Conservation (phyloP, 306 rosid genomes). For the Quercus gilva region DNA sequence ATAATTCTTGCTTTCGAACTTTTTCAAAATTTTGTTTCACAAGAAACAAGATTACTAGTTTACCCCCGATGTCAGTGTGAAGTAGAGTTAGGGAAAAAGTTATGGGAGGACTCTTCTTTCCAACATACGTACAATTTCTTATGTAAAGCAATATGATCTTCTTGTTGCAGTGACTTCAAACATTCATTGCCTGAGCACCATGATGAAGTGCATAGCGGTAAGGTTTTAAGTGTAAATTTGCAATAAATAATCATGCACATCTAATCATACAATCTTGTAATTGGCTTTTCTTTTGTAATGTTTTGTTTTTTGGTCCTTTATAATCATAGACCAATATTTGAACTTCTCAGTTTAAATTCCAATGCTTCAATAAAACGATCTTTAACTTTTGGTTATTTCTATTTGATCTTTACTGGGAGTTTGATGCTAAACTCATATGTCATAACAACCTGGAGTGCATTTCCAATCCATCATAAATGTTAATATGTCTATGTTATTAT, state of each 20-base stretch:
- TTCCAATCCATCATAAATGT: constrained; percentile 7
- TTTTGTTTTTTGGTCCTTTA: not conserved
- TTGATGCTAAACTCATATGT: not conserved
- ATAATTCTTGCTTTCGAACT: not conserved
- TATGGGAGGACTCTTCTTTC: not conserved
- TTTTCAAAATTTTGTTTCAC: not conserved
- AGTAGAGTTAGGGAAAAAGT: not conserved
- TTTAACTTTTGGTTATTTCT: not conserved
- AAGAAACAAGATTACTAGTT: not conserved
- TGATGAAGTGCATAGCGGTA: constrained; percentile 98
- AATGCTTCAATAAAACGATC: not conserved
- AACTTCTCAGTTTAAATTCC: too few species aligned
- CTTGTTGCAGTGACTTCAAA: constrained; percentile 73
- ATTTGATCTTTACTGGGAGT: not conserved
- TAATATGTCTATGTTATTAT: constrained; percentile 18
- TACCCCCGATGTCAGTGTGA: not conserved
- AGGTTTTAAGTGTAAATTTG: constrained; percentile 29
- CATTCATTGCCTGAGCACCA: constrained; percentile 72
- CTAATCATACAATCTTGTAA: not conserved
- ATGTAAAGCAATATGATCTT: constrained; percentile 5
- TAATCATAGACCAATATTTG: not conserved
- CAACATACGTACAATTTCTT: constrained; percentile 1
- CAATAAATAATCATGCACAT: constrained; percentile 4
- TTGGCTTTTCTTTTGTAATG: not conserved
- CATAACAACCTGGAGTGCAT: not conserved